Conservation (phyloP, 441 rosid genomes). For the Metrosideros polymorpha region DNA sequence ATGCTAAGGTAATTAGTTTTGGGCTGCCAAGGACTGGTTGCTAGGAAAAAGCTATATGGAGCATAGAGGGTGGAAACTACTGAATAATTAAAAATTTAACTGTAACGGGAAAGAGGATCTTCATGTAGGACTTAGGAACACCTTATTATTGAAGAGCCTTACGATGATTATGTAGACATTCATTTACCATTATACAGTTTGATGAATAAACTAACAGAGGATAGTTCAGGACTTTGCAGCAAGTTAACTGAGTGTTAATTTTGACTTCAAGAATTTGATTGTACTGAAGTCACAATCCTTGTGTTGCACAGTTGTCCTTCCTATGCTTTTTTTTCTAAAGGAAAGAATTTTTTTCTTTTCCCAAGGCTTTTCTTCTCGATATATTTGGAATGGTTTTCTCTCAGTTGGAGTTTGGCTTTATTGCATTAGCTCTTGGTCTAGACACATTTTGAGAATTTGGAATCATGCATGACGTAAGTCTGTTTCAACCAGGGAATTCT, state of each 20-base stretch:
- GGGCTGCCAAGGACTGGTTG: not conserved
- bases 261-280: not conserved
- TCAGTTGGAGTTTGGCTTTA: not conserved
- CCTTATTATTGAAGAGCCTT: not conserved
- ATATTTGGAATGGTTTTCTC: not conserved
- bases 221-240: not conserved
- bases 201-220: not conserved
- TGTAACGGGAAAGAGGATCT: not conserved
- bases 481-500: conserved; percentile 68
- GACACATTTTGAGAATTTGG: not conserved
- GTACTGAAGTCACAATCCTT: not conserved
- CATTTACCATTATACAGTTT: not conserved
- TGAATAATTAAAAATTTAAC: not conserved
- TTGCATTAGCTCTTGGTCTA: not conserved
- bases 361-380: not conserved
- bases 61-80: not conserved
- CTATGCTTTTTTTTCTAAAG: not conserved
- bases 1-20: not conserved
- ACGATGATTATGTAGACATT: not conserved
- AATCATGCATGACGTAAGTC: not conserved
- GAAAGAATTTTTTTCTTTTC: not conserved
- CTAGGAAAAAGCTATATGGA: not conserved
- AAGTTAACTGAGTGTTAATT: not conserved
- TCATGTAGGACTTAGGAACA: not conserved
- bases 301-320: not conserved